Percentiles rank a stretch among this genome's conserved stretches.
Evolutionary conservation across 345 rosid species (phyloP).

Genomic region (Murraya paniculata): DNA sequence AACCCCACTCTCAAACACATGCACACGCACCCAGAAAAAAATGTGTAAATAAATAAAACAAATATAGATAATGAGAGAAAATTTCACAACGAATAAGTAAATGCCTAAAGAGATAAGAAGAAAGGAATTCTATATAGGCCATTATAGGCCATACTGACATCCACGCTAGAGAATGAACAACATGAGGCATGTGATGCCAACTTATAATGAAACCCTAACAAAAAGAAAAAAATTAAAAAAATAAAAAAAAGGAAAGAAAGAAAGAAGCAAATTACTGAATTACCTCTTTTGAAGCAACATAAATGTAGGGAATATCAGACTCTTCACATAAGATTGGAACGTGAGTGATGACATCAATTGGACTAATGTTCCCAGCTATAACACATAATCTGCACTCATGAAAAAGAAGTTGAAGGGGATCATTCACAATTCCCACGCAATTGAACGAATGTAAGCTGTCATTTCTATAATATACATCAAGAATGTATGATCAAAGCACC

Average conservation of each 20-base stretch:
- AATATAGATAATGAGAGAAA: background rate
- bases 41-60: too few species aligned
- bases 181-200: background rate
- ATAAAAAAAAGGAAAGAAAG: background rate
- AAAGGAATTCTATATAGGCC: background rate
- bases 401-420: background rate
- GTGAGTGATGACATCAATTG: conserved; percentile 95
- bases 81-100: background rate
- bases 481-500: background rate
- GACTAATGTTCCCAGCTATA: conserved; percentile 96
- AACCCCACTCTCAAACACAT: too few species aligned
- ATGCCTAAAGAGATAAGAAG: background rate
- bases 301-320: conserved; percentile 74
- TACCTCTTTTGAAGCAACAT: conserved; percentile 91
- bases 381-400: conserved; percentile 64
- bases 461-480: background rate
- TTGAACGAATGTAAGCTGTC: background rate
- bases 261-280: conserved; percentile 8
- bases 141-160: background rate
- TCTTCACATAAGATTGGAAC: conserved; percentile 92
- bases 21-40: too few species aligned
- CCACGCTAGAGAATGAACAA: background rate
- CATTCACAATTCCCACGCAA: background rate
- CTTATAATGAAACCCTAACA: background rate
- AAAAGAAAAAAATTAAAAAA: too few species aligned